Evolutionary conservation across 805 yeast species (phyloP).

Genomic region (Metschnikowia koreensis): DNA sequence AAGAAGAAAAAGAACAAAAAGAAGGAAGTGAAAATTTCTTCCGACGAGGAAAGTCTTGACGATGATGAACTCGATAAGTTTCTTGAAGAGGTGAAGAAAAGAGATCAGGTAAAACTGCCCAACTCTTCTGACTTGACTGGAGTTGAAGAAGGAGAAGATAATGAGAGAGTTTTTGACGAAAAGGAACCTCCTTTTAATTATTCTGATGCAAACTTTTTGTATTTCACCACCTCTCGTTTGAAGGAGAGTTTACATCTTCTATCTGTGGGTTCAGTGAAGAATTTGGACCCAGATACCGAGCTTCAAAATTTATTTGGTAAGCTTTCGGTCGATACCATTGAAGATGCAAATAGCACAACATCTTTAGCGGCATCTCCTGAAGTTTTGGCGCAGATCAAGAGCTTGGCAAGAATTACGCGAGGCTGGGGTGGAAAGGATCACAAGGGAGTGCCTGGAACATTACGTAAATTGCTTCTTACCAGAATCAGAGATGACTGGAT

Average conservation of each 20-base stretch:
- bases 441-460: constrained; percentile 69
- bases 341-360: constrained; percentile 75
- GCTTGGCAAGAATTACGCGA: constrained; percentile 54
- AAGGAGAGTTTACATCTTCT: constrained; percentile 40
- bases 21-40: constrained; percentile 13
- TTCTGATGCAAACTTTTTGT: constrained; percentile 44
- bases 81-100: constrained; percentile 40
- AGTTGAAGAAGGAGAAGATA: constrained; percentile 15
- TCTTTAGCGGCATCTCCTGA: constrained; percentile 70
- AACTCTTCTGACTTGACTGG: not conserved
- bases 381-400: constrained; percentile 59
- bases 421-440: constrained; percentile 87
- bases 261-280: constrained; percentile 43
- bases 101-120: constrained; percentile 23
- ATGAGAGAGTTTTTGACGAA: constrained; percentile 25
- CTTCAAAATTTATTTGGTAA: constrained; percentile 69
- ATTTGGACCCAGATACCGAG: constrained; percentile 76
- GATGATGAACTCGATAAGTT: constrained; percentile 62
- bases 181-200: constrained; percentile 32
- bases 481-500: constrained; percentile 79
- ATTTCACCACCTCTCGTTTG: constrained; percentile 48
- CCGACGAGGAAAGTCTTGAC: constrained; percentile 25
- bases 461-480: constrained; percentile 64
- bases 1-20: constrained; percentile 25
- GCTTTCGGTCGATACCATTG: constrained; percentile 61